Conservation (phyloP, 345 rosid genomes). For the Erysimum cheiranthoides region DNA sequence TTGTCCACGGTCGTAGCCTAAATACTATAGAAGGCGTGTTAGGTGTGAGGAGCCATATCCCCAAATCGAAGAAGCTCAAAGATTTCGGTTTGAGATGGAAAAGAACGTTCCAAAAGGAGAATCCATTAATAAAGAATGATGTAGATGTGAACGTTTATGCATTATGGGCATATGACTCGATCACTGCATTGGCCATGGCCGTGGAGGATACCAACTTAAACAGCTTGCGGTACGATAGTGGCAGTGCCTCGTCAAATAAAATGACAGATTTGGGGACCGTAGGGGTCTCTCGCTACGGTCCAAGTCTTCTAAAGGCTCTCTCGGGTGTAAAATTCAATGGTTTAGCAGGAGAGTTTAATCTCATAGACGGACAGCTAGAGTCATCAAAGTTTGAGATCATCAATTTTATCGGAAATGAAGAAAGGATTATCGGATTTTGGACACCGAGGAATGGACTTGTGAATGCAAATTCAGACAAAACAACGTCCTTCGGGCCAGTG, state of each 20-base stretch:
- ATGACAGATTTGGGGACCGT: constrained; percentile 10
- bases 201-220: constrained; percentile 33
- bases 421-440: constrained; percentile 52
- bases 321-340: constrained; percentile 44
- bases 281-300: constrained; percentile 42
- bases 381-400: constrained; percentile 51
- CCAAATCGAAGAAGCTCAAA: constrained; percentile 22
- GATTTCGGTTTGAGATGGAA: constrained; percentile 40
- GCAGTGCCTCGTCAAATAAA: not conserved
- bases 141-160: constrained; percentile 17
- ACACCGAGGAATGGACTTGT: constrained; percentile 20
- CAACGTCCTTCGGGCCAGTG: constrained; percentile 6
- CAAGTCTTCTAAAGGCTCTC: constrained; percentile 35
- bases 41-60: constrained; percentile 40
- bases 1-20: not conserved
- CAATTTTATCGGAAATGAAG: constrained; percentile 44
- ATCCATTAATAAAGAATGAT: not conserved
- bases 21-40: constrained; percentile 42
- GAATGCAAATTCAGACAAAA: not conserved
- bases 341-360: constrained; percentile 46
- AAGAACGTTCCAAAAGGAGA: not conserved
- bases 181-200: constrained; percentile 51
- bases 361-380: constrained; percentile 48
- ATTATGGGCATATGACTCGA: constrained; percentile 53
- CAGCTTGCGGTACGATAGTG: not conserved